Conservation (phyloP, 2,329 filamentous ascomycete species). For the Emydomyces testavorans region DNA sequence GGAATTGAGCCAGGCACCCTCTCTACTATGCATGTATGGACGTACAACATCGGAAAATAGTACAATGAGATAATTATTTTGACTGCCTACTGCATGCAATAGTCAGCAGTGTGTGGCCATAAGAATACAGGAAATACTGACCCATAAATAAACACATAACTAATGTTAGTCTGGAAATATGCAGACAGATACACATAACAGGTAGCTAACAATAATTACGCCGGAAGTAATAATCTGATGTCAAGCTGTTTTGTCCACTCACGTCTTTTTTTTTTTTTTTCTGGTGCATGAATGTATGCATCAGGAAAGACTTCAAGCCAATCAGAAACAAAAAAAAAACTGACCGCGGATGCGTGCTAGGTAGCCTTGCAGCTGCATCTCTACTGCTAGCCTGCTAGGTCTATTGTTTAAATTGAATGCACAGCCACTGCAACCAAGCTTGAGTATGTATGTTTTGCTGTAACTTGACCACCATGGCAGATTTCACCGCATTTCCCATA, state of each 20-base stretch:
- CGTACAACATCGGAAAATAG: too few relatives aligned
- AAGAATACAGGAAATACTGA: background rate
- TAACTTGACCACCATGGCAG: background rate
- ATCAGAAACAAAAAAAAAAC: background rate
- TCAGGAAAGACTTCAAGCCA: background rate
- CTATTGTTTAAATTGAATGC: background rate
- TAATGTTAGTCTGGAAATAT: too few relatives aligned
- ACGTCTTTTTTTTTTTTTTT: conserved; percentile 1
- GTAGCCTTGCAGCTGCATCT: conserved; percentile 7
- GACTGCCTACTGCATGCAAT: too few relatives aligned
- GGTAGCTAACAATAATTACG: too few relatives aligned
- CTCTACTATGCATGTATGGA: too few relatives aligned
- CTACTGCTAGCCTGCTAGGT: background rate
- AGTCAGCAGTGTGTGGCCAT: too few relatives aligned
- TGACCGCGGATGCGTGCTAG: background rate
- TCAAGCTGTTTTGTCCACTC: background rate
- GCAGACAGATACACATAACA: too few relatives aligned
- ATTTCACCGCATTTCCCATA: conserved; percentile 7
- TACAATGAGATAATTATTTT: too few relatives aligned
- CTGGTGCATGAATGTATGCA: background rate
- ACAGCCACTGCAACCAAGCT: conserved; percentile 9
- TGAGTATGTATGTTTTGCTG: background rate
- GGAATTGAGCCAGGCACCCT: too few relatives aligned
- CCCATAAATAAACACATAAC: too few relatives aligned
- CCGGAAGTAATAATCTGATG: background rate